Evolutionary conservation across 2,329 filamentous ascomycete genomes (phyloP), one percentile per base, ranked within the genome.

Genomic region (Aspergillus texensis): DNA sequence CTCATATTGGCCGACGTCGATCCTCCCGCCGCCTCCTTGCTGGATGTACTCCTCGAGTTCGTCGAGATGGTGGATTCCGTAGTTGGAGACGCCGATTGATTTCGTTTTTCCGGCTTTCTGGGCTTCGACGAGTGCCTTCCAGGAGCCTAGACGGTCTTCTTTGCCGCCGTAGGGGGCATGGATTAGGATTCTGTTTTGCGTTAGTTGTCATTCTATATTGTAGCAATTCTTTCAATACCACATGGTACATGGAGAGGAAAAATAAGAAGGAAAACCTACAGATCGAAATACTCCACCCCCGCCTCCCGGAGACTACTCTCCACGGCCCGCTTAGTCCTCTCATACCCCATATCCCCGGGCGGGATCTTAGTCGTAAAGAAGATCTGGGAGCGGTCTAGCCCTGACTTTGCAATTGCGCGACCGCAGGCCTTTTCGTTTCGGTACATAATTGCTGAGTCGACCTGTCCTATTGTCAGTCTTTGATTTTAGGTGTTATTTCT

Each of bases 351-450:
- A 1, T 82, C 82, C 72, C 89, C 91, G 62, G 84, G 87, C 1
- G 87, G 88, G 16, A 95, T 83, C 80, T 95, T 96, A 41, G 89
- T 90, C 0, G 92, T 95, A 75, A 92, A 94, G 77, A 92, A 92
- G 59, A 95, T 81, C 71, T 94, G 88, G 62, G 89, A 85, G 6
- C 92, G 85, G 66, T 82, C 84, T 32, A 93, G 74, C 0, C 80
- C 82, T 0, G 80, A 70, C 0, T 76, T 79, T 66, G 87, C 86
- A 65, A 95, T 89, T 10, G 90, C 89, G 36, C 82, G 79, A 1
- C 91, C 91, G 16, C 89, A 87, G 68, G 91, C 85, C 41, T 81
- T 81, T 77, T 95, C 92, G 65, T 95, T 95, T 72, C 85, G 79
- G 72, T 89, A 88, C 86, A 88, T 88, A 68, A 88, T 85, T 19